phyloP scores from a whole-genome alignment of 108 stramenopile species.

The Cyclotella kingstonii region DNA sequence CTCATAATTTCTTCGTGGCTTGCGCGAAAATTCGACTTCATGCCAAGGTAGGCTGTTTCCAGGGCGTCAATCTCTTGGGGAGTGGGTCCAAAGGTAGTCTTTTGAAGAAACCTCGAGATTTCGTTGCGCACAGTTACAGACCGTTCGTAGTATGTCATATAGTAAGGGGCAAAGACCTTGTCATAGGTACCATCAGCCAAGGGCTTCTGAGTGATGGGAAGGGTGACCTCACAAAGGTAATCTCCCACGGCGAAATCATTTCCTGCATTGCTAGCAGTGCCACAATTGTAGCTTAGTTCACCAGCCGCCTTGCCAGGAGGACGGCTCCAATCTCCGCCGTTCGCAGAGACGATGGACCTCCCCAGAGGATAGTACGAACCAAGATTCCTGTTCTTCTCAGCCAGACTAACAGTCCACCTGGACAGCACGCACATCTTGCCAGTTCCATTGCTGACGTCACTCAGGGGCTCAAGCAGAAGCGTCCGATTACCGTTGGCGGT shows the following conservation, averaged over 20 bases:
- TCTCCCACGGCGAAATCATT: conserved; percentile 33
- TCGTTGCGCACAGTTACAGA: conserved; percentile 20
- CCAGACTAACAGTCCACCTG: conserved; percentile 7
- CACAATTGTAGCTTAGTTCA: conserved; percentile 11
- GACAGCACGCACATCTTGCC: conserved; percentile 33
- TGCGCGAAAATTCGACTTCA: neutral
- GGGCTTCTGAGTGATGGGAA: conserved; percentile 15
- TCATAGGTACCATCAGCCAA: conserved; percentile 1
- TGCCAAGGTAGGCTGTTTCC: conserved; percentile 13
- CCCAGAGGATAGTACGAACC: conserved; percentile 26
- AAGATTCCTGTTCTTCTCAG: neutral
- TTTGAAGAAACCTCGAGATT: conserved; percentile 47
- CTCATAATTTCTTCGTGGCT: conserved; percentile 9
- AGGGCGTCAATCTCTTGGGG: conserved; percentile 13
- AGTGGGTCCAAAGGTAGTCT: conserved; percentile 50
- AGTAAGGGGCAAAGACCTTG: conserved; percentile 20
- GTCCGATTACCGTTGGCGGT: conserved; percentile 15
- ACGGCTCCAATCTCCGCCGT: conserved; percentile 22
- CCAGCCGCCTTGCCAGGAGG: conserved; percentile 15
- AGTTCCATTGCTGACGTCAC: neutral
- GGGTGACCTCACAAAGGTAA: conserved; percentile 33
- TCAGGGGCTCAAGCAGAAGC: conserved; percentile 17
- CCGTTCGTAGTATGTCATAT: conserved; percentile 22
- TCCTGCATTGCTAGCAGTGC: conserved; percentile 29
- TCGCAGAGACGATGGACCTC: neutral